phyloP scores from a whole-genome alignment of 1,284 basidiomycete genomes.

The Phellopilus nigrolimitatus region DNA sequence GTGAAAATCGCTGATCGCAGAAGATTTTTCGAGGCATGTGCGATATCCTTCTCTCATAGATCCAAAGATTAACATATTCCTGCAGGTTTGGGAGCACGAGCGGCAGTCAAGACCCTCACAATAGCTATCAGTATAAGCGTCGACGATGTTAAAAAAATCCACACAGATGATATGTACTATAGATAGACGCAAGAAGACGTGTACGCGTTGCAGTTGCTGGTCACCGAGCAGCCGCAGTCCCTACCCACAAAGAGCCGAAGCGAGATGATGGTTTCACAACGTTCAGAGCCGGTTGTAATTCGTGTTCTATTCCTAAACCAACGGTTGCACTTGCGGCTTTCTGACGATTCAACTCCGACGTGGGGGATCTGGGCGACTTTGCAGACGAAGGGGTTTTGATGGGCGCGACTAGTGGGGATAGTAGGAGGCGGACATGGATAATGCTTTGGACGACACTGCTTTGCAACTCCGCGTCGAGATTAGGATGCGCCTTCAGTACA shows the following conservation, averaged over 20 bases:
- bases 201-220: neutral
- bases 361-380: conserved; percentile 13
- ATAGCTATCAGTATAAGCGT: neutral
- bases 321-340: conserved; percentile 23
- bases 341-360: conserved; percentile 11
- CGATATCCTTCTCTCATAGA: neutral
- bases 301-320: conserved; percentile 31
- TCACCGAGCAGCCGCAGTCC: conserved; percentile 28
- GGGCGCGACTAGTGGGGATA: conserved; percentile 33
- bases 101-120: neutral
- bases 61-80: neutral
- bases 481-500: neutral
- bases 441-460: conserved; percentile 25
- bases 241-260: conserved; percentile 40
- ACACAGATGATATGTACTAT: neutral
- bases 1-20: conserved; percentile 53
- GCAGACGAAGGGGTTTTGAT: conserved; percentile 22
- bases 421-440: conserved; percentile 31
- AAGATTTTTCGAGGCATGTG: conserved; percentile 60
- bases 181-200: neutral
- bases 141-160: neutral
- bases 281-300: conserved; percentile 34
- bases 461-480: conserved; percentile 5
- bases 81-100: conserved; percentile 17
- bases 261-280: conserved; percentile 42